A percentile compares a stretch with the other conserved stretches of the same genome.
Evolutionary conservation across 768 basidiomycete species (phyloP).

Genomic region (Termitomyces sp.): DNA sequence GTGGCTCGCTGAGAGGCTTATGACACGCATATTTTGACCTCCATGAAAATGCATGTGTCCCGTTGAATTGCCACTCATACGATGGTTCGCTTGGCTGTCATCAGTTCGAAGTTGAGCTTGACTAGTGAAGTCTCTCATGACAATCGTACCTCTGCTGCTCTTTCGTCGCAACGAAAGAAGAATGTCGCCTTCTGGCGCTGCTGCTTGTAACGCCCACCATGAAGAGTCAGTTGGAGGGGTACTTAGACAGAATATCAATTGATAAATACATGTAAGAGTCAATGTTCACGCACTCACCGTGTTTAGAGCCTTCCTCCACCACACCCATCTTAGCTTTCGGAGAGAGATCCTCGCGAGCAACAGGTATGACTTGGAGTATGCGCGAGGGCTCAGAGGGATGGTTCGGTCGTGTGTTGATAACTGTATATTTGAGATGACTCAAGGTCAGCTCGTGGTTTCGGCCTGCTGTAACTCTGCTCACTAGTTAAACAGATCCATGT

Average conservation of each 20-base stretch:
- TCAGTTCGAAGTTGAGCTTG: background rate
- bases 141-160: conserved; percentile 18
- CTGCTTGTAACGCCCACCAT: conserved; percentile 28
- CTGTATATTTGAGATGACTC: conserved; percentile 1
- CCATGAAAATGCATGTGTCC: conserved; percentile 28
- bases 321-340: conserved; percentile 22
- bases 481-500: conserved; percentile 33
- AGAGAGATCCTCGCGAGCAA: conserved; percentile 20
- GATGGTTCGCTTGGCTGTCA: conserved; percentile 12
- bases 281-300: conserved; percentile 7
- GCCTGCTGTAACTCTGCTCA: background rate
- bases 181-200: conserved; percentile 30
- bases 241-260: background rate
- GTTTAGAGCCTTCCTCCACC: conserved; percentile 16
- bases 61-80: conserved; percentile 25
- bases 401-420: conserved; percentile 29
- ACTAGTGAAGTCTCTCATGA: background rate
- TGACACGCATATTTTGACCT: conserved; percentile 25
- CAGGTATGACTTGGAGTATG: conserved; percentile 34
- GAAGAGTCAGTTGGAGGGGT: conserved; percentile 28
- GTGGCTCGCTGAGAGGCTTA: conserved; percentile 8
- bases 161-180: conserved; percentile 28
- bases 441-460: background rate
- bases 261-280: background rate
- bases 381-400: conserved; percentile 33